Conservation (phyloP, 2,329 filamentous ascomycete species). For the Dactylonectria macrodidyma region DNA sequence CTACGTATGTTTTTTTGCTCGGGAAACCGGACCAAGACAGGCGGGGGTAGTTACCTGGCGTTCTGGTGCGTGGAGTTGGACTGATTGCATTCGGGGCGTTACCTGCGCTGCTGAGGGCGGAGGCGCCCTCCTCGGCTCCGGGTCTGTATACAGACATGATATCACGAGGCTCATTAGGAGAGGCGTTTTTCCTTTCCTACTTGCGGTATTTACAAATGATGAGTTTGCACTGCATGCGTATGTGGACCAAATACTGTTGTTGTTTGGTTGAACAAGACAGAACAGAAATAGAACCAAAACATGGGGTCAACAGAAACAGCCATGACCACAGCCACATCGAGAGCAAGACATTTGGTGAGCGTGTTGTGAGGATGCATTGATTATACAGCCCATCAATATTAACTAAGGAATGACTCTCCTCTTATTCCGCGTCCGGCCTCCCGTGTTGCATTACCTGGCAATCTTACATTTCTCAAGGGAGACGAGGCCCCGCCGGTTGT, state of each 20-base stretch:
- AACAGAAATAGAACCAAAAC: too few relatives aligned
- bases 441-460: not conserved
- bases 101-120: slow-evolving; percentile 39
- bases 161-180: slow-evolving; percentile 44
- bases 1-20: slow-evolving; percentile 20
- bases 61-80: slow-evolving; percentile 52
- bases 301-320: not conserved
- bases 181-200: slow-evolving; percentile 38
- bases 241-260: not conserved
- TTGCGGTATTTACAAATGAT: slow-evolving; percentile 19
- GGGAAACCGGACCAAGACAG: slow-evolving; percentile 28
- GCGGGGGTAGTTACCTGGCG: slow-evolving; percentile 45
- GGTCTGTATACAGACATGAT: slow-evolving; percentile 42
- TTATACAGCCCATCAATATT: not conserved
- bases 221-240: slow-evolving; percentile 6
- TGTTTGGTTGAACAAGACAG: not conserved
- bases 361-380: slow-evolving; percentile 10
- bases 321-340: not conserved
- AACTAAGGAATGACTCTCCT: slow-evolving; percentile 26
- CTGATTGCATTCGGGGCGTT: slow-evolving; percentile 53
- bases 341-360: not conserved
- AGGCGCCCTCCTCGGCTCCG: slow-evolving; percentile 28
- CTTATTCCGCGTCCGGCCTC: slow-evolving; percentile 10
- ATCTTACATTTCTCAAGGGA: slow-evolving; percentile 7
- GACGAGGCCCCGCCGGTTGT: slow-evolving; percentile 3